Evolutionary conservation across 495 filamentous ascomycete genomes (phyloP), one percentile per base, ranked within the genome.

Genomic region (Xylaria intraflava): DNA sequence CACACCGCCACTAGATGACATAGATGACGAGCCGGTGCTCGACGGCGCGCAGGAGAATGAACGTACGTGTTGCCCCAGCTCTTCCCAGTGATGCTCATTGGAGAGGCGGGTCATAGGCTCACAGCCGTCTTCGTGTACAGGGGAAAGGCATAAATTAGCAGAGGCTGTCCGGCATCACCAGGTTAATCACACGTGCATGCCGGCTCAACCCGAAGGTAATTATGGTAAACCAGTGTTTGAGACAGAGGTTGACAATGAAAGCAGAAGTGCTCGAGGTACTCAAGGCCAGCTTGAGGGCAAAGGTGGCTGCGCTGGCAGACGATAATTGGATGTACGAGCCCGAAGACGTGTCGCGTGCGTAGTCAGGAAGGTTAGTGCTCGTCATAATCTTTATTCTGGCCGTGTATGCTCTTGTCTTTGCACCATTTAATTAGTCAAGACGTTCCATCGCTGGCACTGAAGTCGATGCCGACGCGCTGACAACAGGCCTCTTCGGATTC

Each of bases 261-360:
- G 30, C 58, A 87, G 89, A 91, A 67, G 75, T 92, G 4, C 69
- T 89, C n/a, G 78, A 82, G 50, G 78, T 83, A 2, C 77, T 92
- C 47, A 79, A 82, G 55, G 78, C 83, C n/a, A 89, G 83, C 62
- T 72, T 93, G 42, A 76, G 79, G 60, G 78, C 78, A 27, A 88
- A 90, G 57, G 84, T 84, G 11, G 82, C 83, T 3, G 80, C 84
- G 3, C 64, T 95, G 51, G 77, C 86, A 20, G 86, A 93, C 39
- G 90, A 96, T 55, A 88, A 86, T 58, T 96, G 90, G 90, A 91
- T 95, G 80, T 94, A 83, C 66, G 89, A 94, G 67, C 77, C 79
- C 1, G 89, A 92, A 59, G 75, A 80, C 27, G 69, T 76, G 17
- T 69, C 65, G n/a, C 67, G 65, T 35, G 11, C 31, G 6, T 38